Evolutionary conservation across 192 early-diverging fungal species (phyloP), one percentile per base, ranked within the genome.

Genomic region (Mortierella antarctica): DNA sequence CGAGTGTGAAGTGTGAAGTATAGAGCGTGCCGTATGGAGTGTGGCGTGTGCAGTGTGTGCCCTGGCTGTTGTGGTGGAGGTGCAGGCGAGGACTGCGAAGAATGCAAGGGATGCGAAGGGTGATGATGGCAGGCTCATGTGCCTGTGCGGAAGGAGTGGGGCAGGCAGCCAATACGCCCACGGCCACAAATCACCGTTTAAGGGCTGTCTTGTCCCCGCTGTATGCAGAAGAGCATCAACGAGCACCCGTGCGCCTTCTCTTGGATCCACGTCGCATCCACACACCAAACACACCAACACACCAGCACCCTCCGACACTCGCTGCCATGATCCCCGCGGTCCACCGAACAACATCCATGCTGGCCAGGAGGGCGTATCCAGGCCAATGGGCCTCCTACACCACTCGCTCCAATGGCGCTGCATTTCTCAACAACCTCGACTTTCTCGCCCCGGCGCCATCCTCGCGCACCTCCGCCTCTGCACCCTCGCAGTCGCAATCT

Each of bases 371-470:
- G 5, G n/a, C 20, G 67, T n/a, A 1, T 14, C 49, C 71, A 8
- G 18, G 55, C 20, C 39, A 21, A 42, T 2, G 14, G 6, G 59
- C 61, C 7, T 41, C 62, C 48, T 79, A 79, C 46, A 71, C 76
- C 31, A 56, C 68, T 23, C 62, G 69, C n/a, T 79, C 76, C 41
- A 79, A 71, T 40, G 76, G 76, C 44, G 53, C 76, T 12, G 76
- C 76, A 66, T 79, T 79, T 40, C 64, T 71, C 44, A 79, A 67
- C 58, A 79, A 61, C 47, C 69, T 79, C 51, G 76, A 71, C 40
- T 79, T 79, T 50, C 76, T 79, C 14, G 69, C 68, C n/a, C 76
- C 76, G 20, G 42, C 72, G 2, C 57, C 72, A 7, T 62, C 67
- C 12, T 42, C 62, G 13, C 70, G 51, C 31, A 47, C 53, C 1